phyloP scores from a whole-genome alignment of 2,329 filamentous ascomycete species.

The Cladosporium oxysporum region DNA sequence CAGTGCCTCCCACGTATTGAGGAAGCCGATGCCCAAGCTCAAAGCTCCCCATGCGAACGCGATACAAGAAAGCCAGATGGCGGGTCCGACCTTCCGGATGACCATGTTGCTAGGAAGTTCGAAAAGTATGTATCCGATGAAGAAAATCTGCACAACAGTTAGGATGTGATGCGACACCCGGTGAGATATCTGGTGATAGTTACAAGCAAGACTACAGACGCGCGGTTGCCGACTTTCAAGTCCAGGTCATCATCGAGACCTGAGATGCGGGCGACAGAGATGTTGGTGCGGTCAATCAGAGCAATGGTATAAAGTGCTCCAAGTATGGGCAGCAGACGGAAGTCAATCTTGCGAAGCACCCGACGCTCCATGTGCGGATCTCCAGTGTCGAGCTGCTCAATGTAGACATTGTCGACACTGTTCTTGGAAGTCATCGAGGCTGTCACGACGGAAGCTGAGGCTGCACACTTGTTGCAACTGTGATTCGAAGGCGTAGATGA shows the following conservation, averaged over 20 bases:
- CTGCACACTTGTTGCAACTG: not conserved
- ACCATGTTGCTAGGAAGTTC: constrained; percentile 38
- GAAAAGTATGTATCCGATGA: constrained; percentile 37
- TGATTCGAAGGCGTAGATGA: not conserved
- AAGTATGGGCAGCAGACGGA: constrained; percentile 38
- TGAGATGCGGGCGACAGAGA: constrained; percentile 71
- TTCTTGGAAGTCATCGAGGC: not conserved
- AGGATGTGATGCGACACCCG: not conserved
- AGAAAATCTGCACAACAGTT: constrained; percentile 25
- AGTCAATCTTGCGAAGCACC: constrained; percentile 28
- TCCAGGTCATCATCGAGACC: constrained; percentile 49
- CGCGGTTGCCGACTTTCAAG: constrained; percentile 28
- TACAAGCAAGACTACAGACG: constrained; percentile 37
- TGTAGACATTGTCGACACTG: not conserved
- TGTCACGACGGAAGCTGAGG: not conserved
- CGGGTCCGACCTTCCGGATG: constrained; percentile 36
- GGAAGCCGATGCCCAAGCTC: constrained; percentile 66
- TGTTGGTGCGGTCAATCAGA: constrained; percentile 76
- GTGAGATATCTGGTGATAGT: not conserved
- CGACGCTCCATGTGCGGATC: constrained; percentile 6
- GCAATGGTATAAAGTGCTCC: constrained; percentile 55
- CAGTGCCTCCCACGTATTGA: constrained; percentile 53
- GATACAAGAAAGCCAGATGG: constrained; percentile 36
- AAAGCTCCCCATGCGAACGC: constrained; percentile 57
- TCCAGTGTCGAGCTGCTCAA: not conserved